phyloP scores from a whole-genome alignment of 148 eudicot genomes.

The Arbutus unedo region DNA sequence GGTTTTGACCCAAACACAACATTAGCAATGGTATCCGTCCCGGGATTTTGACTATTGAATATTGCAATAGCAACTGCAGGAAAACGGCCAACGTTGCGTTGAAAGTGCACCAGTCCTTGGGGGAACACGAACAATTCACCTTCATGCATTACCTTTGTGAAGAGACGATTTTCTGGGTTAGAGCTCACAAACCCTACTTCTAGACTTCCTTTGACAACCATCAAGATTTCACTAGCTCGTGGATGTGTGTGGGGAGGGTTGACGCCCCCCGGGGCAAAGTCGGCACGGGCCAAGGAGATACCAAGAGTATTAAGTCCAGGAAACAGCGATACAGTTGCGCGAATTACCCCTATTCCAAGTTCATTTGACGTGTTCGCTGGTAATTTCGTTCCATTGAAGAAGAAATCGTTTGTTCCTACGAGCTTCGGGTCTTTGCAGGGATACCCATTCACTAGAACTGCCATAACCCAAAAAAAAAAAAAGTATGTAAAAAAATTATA shows the following conservation, averaged over 20 bases:
- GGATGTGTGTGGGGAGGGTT: neutral
- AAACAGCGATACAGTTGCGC: neutral
- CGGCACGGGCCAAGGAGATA: neutral
- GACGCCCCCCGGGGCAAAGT: neutral
- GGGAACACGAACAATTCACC: neutral
- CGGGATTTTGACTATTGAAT: neutral
- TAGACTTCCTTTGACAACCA: neutral
- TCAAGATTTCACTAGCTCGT: neutral
- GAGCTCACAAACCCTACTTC: neutral
- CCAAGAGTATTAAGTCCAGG: neutral
- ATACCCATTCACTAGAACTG: neutral
- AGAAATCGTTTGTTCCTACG: neutral
- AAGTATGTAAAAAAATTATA: no score
- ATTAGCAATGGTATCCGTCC: neutral
- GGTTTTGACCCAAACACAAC: neutral
- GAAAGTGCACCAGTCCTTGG: neutral
- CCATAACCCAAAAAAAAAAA: neutral
- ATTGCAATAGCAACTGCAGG: neutral
- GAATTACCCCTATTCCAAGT: neutral
- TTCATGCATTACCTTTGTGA: neutral
- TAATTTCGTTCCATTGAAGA: neutral
- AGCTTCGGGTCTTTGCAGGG: neutral
- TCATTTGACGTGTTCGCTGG: neutral
- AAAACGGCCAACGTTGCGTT: neutral
- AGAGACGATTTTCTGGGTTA: neutral